Evolutionary conservation across 805 yeast genomes (phyloP), one percentile per base, ranked within the genome.

Genomic region (Candida ovalis): DNA sequence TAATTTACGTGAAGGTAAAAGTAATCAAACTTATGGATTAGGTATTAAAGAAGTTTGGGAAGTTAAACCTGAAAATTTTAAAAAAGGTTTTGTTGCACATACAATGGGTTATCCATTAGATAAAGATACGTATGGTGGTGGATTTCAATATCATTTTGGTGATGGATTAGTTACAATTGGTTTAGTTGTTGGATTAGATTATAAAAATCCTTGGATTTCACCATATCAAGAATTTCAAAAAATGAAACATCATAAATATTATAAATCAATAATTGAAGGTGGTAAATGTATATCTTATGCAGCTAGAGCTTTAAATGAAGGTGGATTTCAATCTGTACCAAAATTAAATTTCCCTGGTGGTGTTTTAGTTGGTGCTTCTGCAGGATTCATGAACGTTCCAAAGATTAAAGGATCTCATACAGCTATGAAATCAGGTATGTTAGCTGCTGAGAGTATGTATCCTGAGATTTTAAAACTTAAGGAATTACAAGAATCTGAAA

Each of bases 41-140:
- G 99, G 99, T 35, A 77, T 94, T 49, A 94, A 94, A 66, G 99
- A 94, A 69, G 92, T 94, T 6, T 94, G 99, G 99, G 90, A 92
- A 65, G 96, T 94, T 13, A 75, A 78, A 22, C 89, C 92, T 9
- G 87, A 81, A 43, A 86, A 87, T 53, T 92, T 88, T 71, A 76
- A 81, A 48, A 76, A 77, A 55, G 99, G 99, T 1, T 80, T 72
- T 52, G 91, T 88, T 18, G 81, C 86, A 1, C 99, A 94, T 65
- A 75, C 95, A 0, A 70, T 94, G 76, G 99, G 99, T 1, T 90
- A 76, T 64, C 99, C 99, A 12, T 70, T 94, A 51, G 62, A 79
- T 13, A 67, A 75, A 43, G 82, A 78, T 46, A 83, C 85, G 2
- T 94, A 94, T 62, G 99, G 99, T 39, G 99, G 99, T 56, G 98